A percentile compares a stretch with the other conserved stretches of the same genome.
Evolutionary conservation across 768 basidiomycete species (phyloP).

Genomic region (Guyanaporus albipodus): DNA sequence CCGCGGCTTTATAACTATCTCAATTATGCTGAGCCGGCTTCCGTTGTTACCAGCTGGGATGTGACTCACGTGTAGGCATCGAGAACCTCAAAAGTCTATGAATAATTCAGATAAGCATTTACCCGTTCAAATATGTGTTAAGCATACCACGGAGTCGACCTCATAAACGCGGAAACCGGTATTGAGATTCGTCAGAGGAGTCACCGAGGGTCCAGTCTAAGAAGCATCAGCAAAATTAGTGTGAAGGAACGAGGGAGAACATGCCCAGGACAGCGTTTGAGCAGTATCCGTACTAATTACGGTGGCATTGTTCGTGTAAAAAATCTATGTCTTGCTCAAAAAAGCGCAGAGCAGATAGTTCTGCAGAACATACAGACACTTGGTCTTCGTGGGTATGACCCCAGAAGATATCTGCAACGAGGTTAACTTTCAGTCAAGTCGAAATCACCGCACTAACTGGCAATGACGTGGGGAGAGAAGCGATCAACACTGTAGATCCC

Average conservation of each 20-base stretch:
- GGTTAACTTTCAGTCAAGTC: conserved; percentile 6
- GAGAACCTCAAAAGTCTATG: conserved; percentile 70
- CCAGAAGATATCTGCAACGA: conserved; percentile 59
- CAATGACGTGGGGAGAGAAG: conserved; percentile 75
- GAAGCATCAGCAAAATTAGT: conserved; percentile 7
- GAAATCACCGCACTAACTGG: conserved; percentile 44
- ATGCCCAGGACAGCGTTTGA: conserved; percentile 48
- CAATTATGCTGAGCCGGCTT: neutral
- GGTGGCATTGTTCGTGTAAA: conserved; percentile 70
- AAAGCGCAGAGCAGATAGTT: neutral
- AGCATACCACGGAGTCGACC: conserved; percentile 51
- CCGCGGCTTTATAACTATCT: conserved; percentile 61
- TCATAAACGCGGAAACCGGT: conserved; percentile 59
- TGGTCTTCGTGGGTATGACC: conserved; percentile 78
- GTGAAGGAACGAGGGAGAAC: conserved; percentile 10
- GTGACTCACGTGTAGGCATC: conserved; percentile 69
- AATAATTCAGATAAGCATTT: neutral
- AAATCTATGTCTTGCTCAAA: conserved; percentile 43
- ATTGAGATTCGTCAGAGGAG: conserved; percentile 67
- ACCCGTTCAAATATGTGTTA: neutral
- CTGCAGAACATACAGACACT: conserved; percentile 44
- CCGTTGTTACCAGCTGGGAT: neutral
- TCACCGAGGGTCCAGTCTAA: conserved; percentile 67
- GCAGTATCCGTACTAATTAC: conserved; percentile 54
- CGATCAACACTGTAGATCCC: conserved; percentile 54